phyloP scores from a whole-genome alignment of 2,329 filamentous ascomycete species.

The Juglanconis juglandina region DNA sequence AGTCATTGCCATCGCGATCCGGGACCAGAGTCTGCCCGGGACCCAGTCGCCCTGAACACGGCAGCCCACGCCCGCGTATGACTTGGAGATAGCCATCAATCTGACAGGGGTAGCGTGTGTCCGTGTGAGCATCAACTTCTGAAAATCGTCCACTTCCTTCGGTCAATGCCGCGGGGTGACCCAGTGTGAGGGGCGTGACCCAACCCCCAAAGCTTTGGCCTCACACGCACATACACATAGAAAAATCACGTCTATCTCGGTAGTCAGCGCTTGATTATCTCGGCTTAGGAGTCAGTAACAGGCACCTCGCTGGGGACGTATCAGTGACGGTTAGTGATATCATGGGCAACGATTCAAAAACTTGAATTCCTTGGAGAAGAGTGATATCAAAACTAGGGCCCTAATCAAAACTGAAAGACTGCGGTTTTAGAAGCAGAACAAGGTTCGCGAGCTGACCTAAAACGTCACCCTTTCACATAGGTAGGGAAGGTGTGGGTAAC shows the following conservation, averaged over 20 bases:
- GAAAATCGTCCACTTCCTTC: neutral
- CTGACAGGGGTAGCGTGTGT: neutral
- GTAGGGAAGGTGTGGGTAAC: too few species aligned
- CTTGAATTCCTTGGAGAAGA: neutral
- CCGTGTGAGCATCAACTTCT: neutral
- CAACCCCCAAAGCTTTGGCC: neutral
- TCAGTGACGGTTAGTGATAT: neutral
- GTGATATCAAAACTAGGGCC: too few species aligned
- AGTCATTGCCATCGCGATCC: conserved; percentile 2
- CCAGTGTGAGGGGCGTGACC: neutral
- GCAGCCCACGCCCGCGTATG: neutral
- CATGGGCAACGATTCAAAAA: neutral
- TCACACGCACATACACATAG: neutral
- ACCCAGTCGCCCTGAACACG: neutral
- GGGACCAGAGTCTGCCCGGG: neutral
- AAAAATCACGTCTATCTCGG: neutral
- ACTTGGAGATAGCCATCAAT: neutral
- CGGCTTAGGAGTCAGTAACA: neutral
- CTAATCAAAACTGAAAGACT: neutral
- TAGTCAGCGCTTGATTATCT: neutral
- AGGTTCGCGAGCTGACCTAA: neutral
- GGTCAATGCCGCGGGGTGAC: neutral
- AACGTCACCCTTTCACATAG: neutral
- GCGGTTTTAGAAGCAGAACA: neutral
- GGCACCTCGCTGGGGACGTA: neutral